Conservation (phyloP, 441 rosid species). For the Kokia cookei region DNA sequence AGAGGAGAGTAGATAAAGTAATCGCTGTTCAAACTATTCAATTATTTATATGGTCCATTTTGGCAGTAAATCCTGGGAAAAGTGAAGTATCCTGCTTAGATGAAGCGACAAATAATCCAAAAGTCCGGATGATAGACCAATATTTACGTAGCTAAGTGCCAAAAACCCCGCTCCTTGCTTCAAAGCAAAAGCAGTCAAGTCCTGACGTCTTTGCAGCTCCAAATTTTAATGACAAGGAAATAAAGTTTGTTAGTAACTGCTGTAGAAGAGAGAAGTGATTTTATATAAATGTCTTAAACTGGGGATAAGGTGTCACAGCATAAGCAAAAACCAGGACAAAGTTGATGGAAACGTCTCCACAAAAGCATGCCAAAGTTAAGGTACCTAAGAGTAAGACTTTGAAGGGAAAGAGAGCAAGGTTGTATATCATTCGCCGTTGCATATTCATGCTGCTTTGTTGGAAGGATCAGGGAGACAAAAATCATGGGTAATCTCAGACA, state of each 20-base stretch:
- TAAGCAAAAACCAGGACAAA: neutral
- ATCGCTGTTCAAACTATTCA: neutral
- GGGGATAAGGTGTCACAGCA: constrained; percentile 5
- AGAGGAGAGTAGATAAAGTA: neutral
- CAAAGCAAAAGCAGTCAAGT: constrained; percentile 19
- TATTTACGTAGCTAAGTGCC: constrained; percentile 8
- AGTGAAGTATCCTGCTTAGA: constrained; percentile 7
- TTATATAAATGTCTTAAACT: neutral
- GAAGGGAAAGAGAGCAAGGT: constrained; percentile 28
- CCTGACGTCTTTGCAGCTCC: constrained; percentile 11
- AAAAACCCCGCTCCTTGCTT: constrained; percentile 23
- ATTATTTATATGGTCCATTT: constrained; percentile 8
- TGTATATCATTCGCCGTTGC: constrained; percentile 32
- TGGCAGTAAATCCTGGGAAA: constrained; percentile 28
- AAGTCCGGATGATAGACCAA: constrained; percentile 32
- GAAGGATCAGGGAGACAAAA: constrained; percentile 34
- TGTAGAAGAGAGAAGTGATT: constrained; percentile 8
- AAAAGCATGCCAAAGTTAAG: constrained; percentile 23
- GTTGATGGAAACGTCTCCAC: constrained; percentile 25
- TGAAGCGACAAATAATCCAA: constrained; percentile 31
- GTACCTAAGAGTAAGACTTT: constrained; percentile 22
- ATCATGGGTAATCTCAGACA: constrained; percentile 19
- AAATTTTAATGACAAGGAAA: constrained; percentile 20
- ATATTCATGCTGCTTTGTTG: constrained; percentile 37
- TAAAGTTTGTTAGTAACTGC: constrained; percentile 13